These are phyloP conservation scores for Lasiodiplodia sp. DNA, from an alignment of 2,329 filamentous ascomycete genomes.

Conservation along the genomic window DNA sequence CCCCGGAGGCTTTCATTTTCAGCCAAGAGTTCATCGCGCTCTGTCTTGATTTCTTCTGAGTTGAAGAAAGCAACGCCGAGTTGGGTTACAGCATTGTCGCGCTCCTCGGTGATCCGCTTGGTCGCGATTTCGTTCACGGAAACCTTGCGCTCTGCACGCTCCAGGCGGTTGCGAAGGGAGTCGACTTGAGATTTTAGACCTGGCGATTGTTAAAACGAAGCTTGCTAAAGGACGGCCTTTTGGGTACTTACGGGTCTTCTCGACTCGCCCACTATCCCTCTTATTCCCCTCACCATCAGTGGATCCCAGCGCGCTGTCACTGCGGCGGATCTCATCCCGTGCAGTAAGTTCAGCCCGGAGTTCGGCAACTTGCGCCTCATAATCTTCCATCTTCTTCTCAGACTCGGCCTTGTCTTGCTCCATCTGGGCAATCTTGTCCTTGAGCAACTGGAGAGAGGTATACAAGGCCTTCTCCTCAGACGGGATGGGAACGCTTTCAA, in stretches of 20 bases:
- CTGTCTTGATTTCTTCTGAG: slow-evolving; percentile 58
- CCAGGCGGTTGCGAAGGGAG: slow-evolving; percentile 66
- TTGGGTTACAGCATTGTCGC: slow-evolving; percentile 70
- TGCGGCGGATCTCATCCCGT: slow-evolving; percentile 48
- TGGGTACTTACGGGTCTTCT: slow-evolving; percentile 64
- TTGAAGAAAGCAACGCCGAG: slow-evolving; percentile 67
- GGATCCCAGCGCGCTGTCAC: slow-evolving; percentile 55
- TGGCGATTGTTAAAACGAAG: slow-evolving; percentile 35
- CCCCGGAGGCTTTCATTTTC: slow-evolving; percentile 48
- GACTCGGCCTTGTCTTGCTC: slow-evolving; percentile 62
- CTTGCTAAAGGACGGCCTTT: background rate
- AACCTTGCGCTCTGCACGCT: slow-evolving; percentile 68
- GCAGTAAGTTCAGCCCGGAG: slow-evolving; percentile 57
- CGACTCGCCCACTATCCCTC: slow-evolving; percentile 50
- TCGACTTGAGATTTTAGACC: slow-evolving; percentile 67
- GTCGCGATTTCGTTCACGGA: slow-evolving; percentile 69
- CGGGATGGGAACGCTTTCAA: slow-evolving; percentile 64
- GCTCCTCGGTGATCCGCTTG: slow-evolving; percentile 68
- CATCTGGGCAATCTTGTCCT: slow-evolving; percentile 64
- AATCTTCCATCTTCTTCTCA: slow-evolving; percentile 58
- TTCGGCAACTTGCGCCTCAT: slow-evolving; percentile 60
- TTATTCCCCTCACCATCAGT: slow-evolving; percentile 57
- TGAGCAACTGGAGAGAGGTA: slow-evolving; percentile 64
- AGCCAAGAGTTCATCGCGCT: slow-evolving; percentile 49
- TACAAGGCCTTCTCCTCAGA: slow-evolving; percentile 70